Evolutionary conservation across 176 grass and related monocot genomes (phyloP), one percentile per base, ranked within the genome.

Genomic region (Carex cristatella): DNA sequence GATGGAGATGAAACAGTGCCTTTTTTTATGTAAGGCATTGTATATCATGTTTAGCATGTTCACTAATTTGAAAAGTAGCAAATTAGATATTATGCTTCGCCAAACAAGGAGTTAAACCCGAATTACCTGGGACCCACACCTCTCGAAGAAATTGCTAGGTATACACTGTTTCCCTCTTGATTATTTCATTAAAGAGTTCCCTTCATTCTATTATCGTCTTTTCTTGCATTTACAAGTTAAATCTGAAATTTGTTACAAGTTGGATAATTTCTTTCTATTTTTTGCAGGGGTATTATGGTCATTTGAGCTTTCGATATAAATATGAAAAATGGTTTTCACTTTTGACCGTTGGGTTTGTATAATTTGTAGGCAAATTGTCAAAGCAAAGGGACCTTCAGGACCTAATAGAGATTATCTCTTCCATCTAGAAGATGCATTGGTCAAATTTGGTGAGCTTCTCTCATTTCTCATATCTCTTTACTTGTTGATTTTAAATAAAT

Each of bases 351-450:
- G 19, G 46, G 11, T 3, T 78, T 37, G 7, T 81, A 66, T 79
- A 1, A 74, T 87, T 14, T 84, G 55, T 73, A 98, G 96, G 87
- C 93, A 95, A 95, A 98, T 98, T 71, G 86, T 86, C 61, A 80
- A 87, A 3, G 96, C 96, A 38, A 65, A 91, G 80, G 93, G 96
- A 7, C 96, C 96, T 49, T 85, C 83, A 67, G 96, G 96, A 94
- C 96, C 93, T 63, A 98, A 98, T 56, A 95, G 65, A 88, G 93
- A 95, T 69, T 98, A 98, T 68, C 5, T 98, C 83, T 95, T 95
- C 91, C 92, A 89, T 67, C 89, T 98, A 1, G 91, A 98, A 81
- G 89, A 94, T 28, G 86, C 88, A 1, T 83, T 98, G 42, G 84
- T 89, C 49, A 89, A 94, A 86, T 85, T 98, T 74, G 95, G 95